phyloP scores from a whole-genome alignment of 176 grass and related monocot genomes.

The Cenchrus purpureus region DNA sequence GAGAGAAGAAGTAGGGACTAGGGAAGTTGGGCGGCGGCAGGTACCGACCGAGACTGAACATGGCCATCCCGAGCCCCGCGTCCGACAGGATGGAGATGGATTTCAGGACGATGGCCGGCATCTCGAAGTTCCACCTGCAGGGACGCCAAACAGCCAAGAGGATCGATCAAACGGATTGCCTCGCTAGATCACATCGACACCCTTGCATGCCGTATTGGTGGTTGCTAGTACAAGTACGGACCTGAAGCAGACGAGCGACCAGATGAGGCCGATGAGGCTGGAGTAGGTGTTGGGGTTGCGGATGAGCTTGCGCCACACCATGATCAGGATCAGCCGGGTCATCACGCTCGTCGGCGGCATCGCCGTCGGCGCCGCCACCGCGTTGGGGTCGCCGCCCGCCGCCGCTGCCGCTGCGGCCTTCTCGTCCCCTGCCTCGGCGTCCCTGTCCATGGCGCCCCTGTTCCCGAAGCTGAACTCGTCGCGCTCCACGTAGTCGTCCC shows the following conservation, averaged over 20 bases:
- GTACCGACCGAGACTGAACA: slow-evolving; percentile 96
- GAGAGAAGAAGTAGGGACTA: not conserved
- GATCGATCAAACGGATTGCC: not conserved
- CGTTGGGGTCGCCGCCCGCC: slow-evolving; percentile 25
- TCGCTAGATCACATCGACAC: not conserved
- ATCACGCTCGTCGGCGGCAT: slow-evolving; percentile 99
- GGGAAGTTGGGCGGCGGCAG: not conserved
- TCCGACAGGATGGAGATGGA: slow-evolving; percentile 99
- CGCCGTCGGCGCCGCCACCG: slow-evolving; percentile 45
- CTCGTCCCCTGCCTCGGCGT: slow-evolving; percentile 71
- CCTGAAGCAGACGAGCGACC: slow-evolving; percentile 99
- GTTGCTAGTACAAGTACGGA: slow-evolving; percentile 9
- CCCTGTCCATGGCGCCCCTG: slow-evolving; percentile 55
- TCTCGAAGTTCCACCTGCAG: slow-evolving; percentile 90
- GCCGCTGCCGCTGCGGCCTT: slow-evolving; percentile 39
- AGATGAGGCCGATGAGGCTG: slow-evolving; percentile 93
- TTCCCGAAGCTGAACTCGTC: slow-evolving; percentile 97
- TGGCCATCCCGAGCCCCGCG: slow-evolving; percentile 97
- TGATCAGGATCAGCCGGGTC: slow-evolving; percentile 97
- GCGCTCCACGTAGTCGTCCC: slow-evolving; percentile 66
- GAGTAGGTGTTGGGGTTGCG: slow-evolving; percentile 99
- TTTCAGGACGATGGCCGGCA: slow-evolving; percentile 84
- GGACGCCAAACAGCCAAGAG: slow-evolving; percentile 23
- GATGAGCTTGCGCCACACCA: slow-evolving; percentile 99
- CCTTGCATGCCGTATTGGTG: not conserved